Evolutionary conservation across 805 yeast genomes (phyloP), one percentile per base, ranked within the genome.

Genomic region (Suhomyces kilbournensis): DNA sequence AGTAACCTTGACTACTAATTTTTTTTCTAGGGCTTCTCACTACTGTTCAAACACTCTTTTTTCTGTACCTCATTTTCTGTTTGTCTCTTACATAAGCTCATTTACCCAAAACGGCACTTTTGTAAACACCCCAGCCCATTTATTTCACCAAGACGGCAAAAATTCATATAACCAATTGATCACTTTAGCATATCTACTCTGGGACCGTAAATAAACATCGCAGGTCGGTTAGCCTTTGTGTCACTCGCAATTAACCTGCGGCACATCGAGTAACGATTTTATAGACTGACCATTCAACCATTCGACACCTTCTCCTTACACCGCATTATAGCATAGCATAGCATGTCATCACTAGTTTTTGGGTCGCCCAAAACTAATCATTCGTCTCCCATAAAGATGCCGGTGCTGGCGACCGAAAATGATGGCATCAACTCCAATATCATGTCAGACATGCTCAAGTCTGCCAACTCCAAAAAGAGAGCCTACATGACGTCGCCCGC

Each of bases 401-500:
- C 48, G 30, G 32, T 30, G 26, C 28, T 17, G 40, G 42, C 48
- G 10, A 19, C 34, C 25, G 50, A 48, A 30, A 48, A 48, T 42
- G 50, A 48, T 14, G 50, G 40, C 7, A 22, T 48, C 32, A 6
- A 15, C 17, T 17, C 50, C 28, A 38, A 47, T 12, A 15, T 39
- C 39, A 10, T 46, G n/a, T 38, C 48, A 14, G 54, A 52, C 42
- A 38, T 44, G 38, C 26, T 49, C 20, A 49, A 49, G 47, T 48
- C 49, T 22, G 23, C 53, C 42, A 46, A 47, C 32, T n/a, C 50
- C 30, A 46, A 44, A 19, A 53, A 53, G 47, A 47, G 53, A 44
- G 22, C 48, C 32, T 50, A 43, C 51, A 42, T 23, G 25, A 48
- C 40, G 39, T 47, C 54, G 9, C 54, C 54, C 4, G 46, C 55